Evolutionary conservation across 129 eudicot species (phyloP).

Genomic region (Artemisia argyi): DNA sequence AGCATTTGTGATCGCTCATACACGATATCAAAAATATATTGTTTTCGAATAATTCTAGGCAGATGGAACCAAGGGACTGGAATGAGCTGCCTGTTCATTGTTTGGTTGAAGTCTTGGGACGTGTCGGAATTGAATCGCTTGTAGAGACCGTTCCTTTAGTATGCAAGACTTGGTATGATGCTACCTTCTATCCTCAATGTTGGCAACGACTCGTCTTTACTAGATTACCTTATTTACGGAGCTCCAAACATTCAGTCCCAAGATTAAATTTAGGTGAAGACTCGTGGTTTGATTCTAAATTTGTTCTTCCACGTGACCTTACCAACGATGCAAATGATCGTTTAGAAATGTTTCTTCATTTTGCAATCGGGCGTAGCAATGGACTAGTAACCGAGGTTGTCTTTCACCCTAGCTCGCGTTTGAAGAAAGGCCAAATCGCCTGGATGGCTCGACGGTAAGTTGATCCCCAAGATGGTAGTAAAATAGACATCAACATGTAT

Average conservation of each 20-base stretch:
- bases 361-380: constrained; percentile 15
- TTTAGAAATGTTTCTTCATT: constrained; percentile 13
- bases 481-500: too few relatives aligned
- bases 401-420: background rate
- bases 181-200: constrained; percentile 23
- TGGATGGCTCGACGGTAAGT: constrained; percentile 24
- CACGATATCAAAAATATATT: too few relatives aligned
- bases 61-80: constrained; percentile 25
- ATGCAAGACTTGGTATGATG: constrained; percentile 30
- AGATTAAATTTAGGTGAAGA: too few relatives aligned
- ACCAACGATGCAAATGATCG: background rate
- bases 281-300: too few relatives aligned
- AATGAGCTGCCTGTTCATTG: constrained; percentile 15
- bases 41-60: background rate
- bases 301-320: too few relatives aligned
- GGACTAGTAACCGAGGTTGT: constrained; percentile 22
- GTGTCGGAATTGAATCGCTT: constrained; percentile 25
- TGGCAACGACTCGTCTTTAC: constrained; percentile 24
- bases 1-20: too few relatives aligned
- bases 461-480: background rate
- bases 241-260: background rate
- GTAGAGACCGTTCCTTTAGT: constrained; percentile 16
- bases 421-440: constrained; percentile 1
- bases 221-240: background rate
- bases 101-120: constrained; percentile 19